phyloP scores from a whole-genome alignment of 2,329 filamentous ascomycete species.

The Paracoccidioides brasiliensis region DNA sequence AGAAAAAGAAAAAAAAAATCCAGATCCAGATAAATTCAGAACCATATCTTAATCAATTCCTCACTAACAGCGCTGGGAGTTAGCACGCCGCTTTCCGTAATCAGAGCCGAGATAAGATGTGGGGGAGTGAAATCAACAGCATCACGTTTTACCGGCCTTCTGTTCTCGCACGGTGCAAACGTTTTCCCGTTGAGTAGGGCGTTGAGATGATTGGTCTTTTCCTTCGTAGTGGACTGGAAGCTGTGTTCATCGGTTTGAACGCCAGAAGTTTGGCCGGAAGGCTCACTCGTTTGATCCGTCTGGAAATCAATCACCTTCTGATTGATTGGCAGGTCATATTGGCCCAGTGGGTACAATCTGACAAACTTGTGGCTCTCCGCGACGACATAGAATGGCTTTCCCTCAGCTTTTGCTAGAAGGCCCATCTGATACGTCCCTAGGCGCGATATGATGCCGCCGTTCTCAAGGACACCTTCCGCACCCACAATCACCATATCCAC shows the following conservation, averaged over 20 bases:
- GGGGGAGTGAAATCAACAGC: constrained; percentile 43
- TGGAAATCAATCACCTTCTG: constrained; percentile 66
- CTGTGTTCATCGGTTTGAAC: not conserved
- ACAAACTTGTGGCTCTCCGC: constrained; percentile 97
- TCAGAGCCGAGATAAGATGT: constrained; percentile 49
- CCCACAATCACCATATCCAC: constrained; percentile 57
- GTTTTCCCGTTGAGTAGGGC: constrained; percentile 10
- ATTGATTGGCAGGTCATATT: constrained; percentile 67
- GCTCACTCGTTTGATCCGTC: constrained; percentile 35
- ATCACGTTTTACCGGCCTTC: constrained; percentile 4
- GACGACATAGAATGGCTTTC: constrained; percentile 77
- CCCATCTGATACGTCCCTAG: constrained; percentile 82
- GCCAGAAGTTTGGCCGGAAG: not conserved
- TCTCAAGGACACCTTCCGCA: constrained; percentile 78
- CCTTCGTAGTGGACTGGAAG: constrained; percentile 2
- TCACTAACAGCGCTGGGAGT: constrained; percentile 53
- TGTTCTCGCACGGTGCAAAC: not conserved
- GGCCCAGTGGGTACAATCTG: constrained; percentile 66
- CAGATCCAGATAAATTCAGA: constrained; percentile 18
- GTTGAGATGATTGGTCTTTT: constrained; percentile 9
- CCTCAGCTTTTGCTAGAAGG: constrained; percentile 57
- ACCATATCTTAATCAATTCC: constrained; percentile 52
- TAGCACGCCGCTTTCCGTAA: constrained; percentile 51
- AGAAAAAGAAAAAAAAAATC: not conserved
- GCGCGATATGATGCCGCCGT: constrained; percentile 81